A percentile compares a stretch with the other conserved stretches of the same genome.
Evolutionary conservation across 1,284 basidiomycete species (phyloP).

Genomic region (Exsudoporus floridanus): DNA sequence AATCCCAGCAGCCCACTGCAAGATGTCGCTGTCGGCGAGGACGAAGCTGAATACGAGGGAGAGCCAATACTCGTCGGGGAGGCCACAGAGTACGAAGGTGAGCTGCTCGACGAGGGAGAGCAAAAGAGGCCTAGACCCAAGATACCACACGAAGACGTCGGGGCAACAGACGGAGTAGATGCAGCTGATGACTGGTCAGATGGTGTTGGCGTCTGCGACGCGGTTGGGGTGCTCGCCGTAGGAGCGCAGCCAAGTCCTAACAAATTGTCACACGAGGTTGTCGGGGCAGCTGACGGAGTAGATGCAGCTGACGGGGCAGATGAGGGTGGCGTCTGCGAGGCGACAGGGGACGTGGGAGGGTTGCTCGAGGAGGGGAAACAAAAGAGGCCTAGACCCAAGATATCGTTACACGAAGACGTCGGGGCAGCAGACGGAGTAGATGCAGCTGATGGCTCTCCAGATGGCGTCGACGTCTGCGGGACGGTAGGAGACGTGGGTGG

Average conservation of each 20-base stretch:
- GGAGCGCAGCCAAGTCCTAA: conserved; percentile 14
- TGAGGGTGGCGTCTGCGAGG: not conserved
- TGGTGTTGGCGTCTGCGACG: not conserved
- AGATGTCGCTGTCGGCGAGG: not conserved
- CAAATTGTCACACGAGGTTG: conserved; percentile 15
- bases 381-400: conserved; percentile 18
- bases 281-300: not conserved
- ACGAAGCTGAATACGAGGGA: not conserved
- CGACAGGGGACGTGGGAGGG: conserved; percentile 4
- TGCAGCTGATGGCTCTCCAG: not conserved
- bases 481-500: conserved; percentile 3
- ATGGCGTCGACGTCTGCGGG: not conserved
- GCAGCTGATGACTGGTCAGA: not conserved
- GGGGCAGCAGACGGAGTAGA: not conserved
- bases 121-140: conserved; percentile 15
- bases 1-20: not conserved
- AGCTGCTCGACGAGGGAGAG: not conserved
- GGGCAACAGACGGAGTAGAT: not conserved
- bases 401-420: conserved; percentile 11
- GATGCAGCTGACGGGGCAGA: not conserved
- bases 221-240: conserved; percentile 11
- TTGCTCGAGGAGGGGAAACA: conserved; percentile 17
- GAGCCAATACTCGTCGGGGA: not conserved
- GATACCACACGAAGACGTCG: conserved; percentile 18
- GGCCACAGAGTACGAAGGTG: not conserved